Conservation (phyloP, 805 yeast genomes). For the Yueomyces sinensis region DNA sequence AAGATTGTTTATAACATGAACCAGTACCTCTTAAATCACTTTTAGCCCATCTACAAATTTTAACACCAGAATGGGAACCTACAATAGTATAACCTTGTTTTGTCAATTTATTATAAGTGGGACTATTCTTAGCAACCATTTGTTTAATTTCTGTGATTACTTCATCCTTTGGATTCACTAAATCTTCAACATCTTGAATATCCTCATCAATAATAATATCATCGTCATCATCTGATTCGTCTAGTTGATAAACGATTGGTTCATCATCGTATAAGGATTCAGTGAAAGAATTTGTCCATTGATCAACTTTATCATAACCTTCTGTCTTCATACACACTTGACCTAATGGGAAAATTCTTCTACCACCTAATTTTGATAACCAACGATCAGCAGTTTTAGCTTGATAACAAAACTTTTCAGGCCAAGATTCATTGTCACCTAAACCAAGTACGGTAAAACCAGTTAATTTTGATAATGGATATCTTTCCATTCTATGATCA, state of each 20-base stretch:
- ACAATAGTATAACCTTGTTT: slow-evolving; percentile 90
- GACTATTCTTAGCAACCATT: slow-evolving; percentile 85
- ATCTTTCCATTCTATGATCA: slow-evolving; percentile 77
- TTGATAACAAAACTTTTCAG: slow-evolving; percentile 75
- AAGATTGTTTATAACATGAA: slow-evolving; percentile 84
- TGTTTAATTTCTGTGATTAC: slow-evolving; percentile 38
- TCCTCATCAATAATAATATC: slow-evolving; percentile 26
- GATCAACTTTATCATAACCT: slow-evolving; percentile 38
- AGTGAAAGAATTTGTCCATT: slow-evolving; percentile 53
- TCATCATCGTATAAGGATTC: slow-evolving; percentile 57
- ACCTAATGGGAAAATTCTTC: slow-evolving; percentile 75
- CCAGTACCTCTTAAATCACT: slow-evolving; percentile 90
- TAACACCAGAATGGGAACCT: slow-evolving; percentile 91
- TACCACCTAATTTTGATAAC: slow-evolving; percentile 73
- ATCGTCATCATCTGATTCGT: slow-evolving; percentile 44
- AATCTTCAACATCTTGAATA: slow-evolving; percentile 76
- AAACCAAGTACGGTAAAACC: slow-evolving; percentile 82
- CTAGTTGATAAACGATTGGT: slow-evolving; percentile 47
- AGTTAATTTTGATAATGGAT: slow-evolving; percentile 51
- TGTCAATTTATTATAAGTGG: slow-evolving; percentile 76
- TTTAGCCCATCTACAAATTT: slow-evolving; percentile 92
- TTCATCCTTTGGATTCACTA: slow-evolving; percentile 23
- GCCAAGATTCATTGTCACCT: slow-evolving; percentile 84
- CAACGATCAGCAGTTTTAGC: slow-evolving; percentile 61
- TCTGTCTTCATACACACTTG: slow-evolving; percentile 66